A percentile compares a stretch with the other conserved stretches of the same genome.
Conservation (phyloP, 73 alveolate genomes). For the Tetrahymena borealis region DNA sequence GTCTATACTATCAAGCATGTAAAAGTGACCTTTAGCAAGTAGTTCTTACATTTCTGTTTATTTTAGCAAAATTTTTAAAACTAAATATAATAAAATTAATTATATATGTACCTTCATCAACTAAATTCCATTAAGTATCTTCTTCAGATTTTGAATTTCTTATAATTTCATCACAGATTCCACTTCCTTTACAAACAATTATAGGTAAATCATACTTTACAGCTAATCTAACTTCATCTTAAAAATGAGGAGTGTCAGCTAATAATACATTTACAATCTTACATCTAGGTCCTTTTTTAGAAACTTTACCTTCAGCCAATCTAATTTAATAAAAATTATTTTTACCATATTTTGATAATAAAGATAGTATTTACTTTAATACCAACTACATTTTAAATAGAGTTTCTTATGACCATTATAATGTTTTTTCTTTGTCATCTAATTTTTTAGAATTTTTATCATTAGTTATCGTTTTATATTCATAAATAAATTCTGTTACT, state of each 20-base stretch:
- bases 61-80: neutral
- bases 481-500: too few species aligned
- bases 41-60: slow-evolving; percentile 9
- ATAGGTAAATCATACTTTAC: slow-evolving; percentile 26
- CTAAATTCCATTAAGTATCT: neutral
- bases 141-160: slow-evolving; percentile 10
- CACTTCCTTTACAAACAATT: slow-evolving; percentile 26
- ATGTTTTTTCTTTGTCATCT: slow-evolving; percentile 26
- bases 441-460: too few species aligned
- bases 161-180: slow-evolving; percentile 16
- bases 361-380: neutral
- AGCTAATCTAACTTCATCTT: slow-evolving; percentile 38
- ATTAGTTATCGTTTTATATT: too few species aligned
- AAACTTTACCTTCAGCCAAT: slow-evolving; percentile 29
- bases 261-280: slow-evolving; percentile 29
- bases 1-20: slow-evolving; percentile 7
- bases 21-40: slow-evolving; percentile 21
- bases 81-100: neutral
- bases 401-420: slow-evolving; percentile 16
- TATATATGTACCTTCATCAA: neutral
- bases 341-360: neutral
- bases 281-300: slow-evolving; percentile 8
- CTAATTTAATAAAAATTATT: neutral
- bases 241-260: slow-evolving; percentile 32
- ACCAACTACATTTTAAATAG: slow-evolving; percentile 5